phyloP scores from a whole-genome alignment of 768 basidiomycete genomes.

The Pisolithus sp. region DNA sequence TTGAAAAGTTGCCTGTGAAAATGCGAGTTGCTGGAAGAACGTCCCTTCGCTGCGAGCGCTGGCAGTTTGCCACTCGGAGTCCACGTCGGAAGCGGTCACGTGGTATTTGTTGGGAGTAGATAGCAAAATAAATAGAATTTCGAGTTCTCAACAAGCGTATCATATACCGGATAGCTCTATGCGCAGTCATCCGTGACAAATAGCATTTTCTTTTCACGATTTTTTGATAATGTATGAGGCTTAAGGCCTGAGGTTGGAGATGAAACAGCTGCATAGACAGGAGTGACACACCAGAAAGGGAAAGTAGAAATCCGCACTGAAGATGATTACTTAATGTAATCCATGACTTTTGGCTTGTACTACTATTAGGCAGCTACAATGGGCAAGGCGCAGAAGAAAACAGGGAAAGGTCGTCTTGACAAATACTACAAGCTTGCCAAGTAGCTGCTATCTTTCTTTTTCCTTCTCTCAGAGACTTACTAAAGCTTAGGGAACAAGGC shows the following conservation, averaged over 20 bases:
- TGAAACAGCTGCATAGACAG: too few relatives aligned
- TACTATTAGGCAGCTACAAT: slow-evolving; percentile 29
- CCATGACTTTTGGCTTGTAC: background rate
- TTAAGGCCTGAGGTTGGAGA: too few relatives aligned
- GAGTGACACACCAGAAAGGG: background rate
- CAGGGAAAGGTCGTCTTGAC: slow-evolving; percentile 91
- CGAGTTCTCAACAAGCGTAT: too few relatives aligned
- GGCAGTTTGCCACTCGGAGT: background rate
- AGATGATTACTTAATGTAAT: background rate
- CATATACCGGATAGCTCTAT: too few relatives aligned
- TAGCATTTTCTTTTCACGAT: too few relatives aligned
- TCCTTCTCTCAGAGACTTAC: slow-evolving; percentile 6
- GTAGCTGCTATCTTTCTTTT: slow-evolving; percentile 30
- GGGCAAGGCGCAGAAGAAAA: slow-evolving; percentile 89
- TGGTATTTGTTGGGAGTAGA: too few relatives aligned
- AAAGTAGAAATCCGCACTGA: background rate
- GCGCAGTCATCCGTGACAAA: too few relatives aligned
- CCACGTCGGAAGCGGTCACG: too few relatives aligned
- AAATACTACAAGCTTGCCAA: slow-evolving; percentile 97
- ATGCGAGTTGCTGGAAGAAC: background rate
- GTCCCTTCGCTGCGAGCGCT: background rate
- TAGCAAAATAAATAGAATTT: too few relatives aligned
- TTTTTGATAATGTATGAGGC: too few relatives aligned
- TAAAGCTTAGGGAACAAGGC: slow-evolving; percentile 79
- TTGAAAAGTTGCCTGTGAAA: background rate